A percentile compares a stretch with the other conserved stretches of the same genome.
Evolutionary conservation across 75 land plant genomes (phyloP).

Genomic region (Pseudotsuga menziesii): DNA sequence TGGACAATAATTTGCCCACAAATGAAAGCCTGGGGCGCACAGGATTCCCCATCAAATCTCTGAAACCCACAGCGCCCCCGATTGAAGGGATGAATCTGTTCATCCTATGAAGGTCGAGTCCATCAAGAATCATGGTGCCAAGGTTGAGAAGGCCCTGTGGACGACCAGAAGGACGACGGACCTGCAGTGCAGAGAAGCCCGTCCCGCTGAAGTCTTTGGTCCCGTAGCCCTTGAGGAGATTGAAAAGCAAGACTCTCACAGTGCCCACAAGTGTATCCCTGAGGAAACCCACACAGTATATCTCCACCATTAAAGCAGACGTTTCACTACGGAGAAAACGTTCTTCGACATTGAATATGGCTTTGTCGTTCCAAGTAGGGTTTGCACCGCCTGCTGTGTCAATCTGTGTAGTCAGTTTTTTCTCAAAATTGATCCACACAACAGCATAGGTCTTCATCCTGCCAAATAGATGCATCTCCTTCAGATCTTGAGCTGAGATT

Average conservation of each 20-base stretch:
- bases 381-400: slow-evolving; percentile 46
- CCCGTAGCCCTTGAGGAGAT: slow-evolving; percentile 4
- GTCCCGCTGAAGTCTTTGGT: slow-evolving; percentile 14
- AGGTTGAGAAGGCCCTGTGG: slow-evolving; percentile 66
- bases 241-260: slow-evolving; percentile 49
- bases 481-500: slow-evolving; percentile 55
- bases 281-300: slow-evolving; percentile 48
- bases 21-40: too few relatives aligned
- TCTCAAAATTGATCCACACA: slow-evolving; percentile 31
- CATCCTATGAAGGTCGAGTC: background rate
- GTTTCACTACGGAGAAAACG: slow-evolving; percentile 38
- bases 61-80: background rate
- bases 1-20: too few relatives aligned
- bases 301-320: slow-evolving; percentile 62
- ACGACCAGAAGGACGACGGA: slow-evolving; percentile 67
- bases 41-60: background rate
- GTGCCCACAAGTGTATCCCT: slow-evolving; percentile 53
- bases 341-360: slow-evolving; percentile 46
- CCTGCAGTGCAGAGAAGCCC: slow-evolving; percentile 44
- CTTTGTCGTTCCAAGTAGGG: slow-evolving; percentile 79
- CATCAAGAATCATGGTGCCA: slow-evolving; percentile 44
- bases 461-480: slow-evolving; percentile 12
- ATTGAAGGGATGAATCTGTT: background rate
- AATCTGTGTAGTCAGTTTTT: slow-evolving; percentile 51
- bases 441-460: slow-evolving; percentile 47